Evolutionary conservation across 2,329 filamentous ascomycete genomes (phyloP).

Genomic region (Cryphonectria naterciae): DNA sequence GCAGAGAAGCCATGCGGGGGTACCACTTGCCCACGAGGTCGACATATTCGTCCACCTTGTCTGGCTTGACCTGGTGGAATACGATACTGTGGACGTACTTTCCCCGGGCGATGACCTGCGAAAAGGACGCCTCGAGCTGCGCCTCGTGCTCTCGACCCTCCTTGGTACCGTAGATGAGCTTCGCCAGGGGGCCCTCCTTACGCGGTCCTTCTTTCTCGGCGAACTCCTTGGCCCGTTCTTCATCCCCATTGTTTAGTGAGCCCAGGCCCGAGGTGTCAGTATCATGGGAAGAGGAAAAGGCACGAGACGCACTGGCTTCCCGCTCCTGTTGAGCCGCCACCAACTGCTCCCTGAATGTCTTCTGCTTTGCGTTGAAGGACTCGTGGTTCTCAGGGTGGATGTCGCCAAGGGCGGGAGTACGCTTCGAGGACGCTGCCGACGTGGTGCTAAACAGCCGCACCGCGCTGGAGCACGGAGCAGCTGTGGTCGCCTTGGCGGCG

Average conservation of each 20-base stretch:
- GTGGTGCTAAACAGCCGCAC: constrained; percentile 60
- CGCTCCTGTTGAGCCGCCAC: constrained; percentile 77
- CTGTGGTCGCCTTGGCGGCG: constrained; percentile 41
- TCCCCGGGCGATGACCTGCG: constrained; percentile 86
- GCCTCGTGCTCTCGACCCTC: constrained; percentile 93
- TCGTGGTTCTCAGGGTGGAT: constrained; percentile 73
- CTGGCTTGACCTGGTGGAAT: constrained; percentile 92
- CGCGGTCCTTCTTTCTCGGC: constrained; percentile 62
- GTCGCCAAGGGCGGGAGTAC: constrained; percentile 81
- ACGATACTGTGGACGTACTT: constrained; percentile 99
- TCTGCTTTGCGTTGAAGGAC: constrained; percentile 81
- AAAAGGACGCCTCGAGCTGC: constrained; percentile 95
- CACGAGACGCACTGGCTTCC: constrained; percentile 74
- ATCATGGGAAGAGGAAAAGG: constrained; percentile 49
- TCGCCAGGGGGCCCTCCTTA: constrained; percentile 75
- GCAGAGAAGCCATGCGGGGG: constrained; percentile 79
- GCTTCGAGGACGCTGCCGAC: constrained; percentile 46
- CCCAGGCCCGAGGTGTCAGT: constrained; percentile 55
- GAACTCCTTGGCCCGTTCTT: constrained; percentile 61
- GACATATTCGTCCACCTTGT: constrained; percentile 94
- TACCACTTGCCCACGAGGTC: constrained; percentile 91
- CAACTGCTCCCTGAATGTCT: constrained; percentile 82
- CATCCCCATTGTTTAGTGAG: constrained; percentile 61
- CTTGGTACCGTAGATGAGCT: constrained; percentile 94
- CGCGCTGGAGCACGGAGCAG: constrained; percentile 49